phyloP scores from a whole-genome alignment of 768 basidiomycete genomes.

The Russula lepida region DNA sequence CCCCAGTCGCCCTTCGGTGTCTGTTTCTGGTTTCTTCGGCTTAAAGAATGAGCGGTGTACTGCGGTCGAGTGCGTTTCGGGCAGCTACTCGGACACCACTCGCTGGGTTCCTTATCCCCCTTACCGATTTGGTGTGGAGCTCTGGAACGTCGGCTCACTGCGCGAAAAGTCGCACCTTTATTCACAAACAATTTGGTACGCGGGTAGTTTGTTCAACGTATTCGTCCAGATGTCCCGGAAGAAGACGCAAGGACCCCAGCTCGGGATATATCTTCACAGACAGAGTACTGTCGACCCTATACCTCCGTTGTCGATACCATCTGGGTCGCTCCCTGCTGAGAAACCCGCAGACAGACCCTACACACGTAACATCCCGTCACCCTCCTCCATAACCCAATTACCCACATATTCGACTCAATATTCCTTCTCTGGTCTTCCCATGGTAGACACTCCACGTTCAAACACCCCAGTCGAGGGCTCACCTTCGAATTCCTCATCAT shows the following conservation, averaged over 20 bases:
- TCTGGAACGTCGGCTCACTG: constrained; percentile 76
- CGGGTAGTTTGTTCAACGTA: constrained; percentile 79
- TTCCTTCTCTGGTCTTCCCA: constrained; percentile 17
- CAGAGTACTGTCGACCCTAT: constrained; percentile 76
- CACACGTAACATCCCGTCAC: constrained; percentile 7
- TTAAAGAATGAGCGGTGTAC: constrained; percentile 40
- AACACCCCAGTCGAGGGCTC: constrained; percentile 17
- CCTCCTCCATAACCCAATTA: not conserved
- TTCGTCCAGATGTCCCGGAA: constrained; percentile 85
- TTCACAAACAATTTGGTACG: constrained; percentile 84
- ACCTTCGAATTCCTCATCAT: constrained; percentile 14
- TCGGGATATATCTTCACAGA: constrained; percentile 85
- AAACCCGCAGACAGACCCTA: not conserved
- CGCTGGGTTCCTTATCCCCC: constrained; percentile 72
- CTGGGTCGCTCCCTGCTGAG: not conserved
- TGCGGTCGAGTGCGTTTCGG: constrained; percentile 34
- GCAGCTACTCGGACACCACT: constrained; percentile 36
- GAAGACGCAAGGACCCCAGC: constrained; percentile 53
- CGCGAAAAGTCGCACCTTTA: constrained; percentile 80
- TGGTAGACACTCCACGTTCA: constrained; percentile 11
- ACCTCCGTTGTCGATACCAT: constrained; percentile 58
- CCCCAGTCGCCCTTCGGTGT: constrained; percentile 24
- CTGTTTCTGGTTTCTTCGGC: constrained; percentile 59
- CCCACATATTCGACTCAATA: constrained; percentile 14
- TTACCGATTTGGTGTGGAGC: constrained; percentile 80